Evolutionary conservation across 441 rosid genomes (phyloP), one percentile per base, ranked within the genome.

Genomic region (Euphorbia celastroides): DNA sequence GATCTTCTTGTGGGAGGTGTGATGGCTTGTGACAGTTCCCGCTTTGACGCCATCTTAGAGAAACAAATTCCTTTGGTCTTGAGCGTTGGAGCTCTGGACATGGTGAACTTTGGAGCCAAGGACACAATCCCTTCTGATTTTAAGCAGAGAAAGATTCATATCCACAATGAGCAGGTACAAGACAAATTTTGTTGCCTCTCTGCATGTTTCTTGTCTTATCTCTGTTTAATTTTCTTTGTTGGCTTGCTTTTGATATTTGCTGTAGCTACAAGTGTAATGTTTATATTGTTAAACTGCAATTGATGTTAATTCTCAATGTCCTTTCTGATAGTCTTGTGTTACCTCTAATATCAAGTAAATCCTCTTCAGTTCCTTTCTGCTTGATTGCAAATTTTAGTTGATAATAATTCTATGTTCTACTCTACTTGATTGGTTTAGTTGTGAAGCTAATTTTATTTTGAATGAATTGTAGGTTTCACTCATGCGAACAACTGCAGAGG

Each of bases 1-100:
- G 98, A 90, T 82, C 79, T 87, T 76, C 61, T 90, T 5, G 93
- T 87, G 58, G 97, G 97, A 73, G 98, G 98, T 60, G 92, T 85
- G 68, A 90, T 90, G 96, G 92, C 98, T 67, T 90, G 98, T 76
- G 85, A 93, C 74, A 78, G 81, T 76, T 88, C 89, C 62, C 96
- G 95, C 50, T 93, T 90, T 70, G 88, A 90, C 78, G 84, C 80
- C 34, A 82, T 83, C 57, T 75, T 86, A 57, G 90, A 93, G 78
- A 84, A 81, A 81, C 83, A 84, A 74, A 79, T 93, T 74, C 98
- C 97, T 51, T 77, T 90, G 70, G 96, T 93, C 56, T 76, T 93
- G 69, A 93, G 97, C 62, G 84, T 86, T 9, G 98, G 97, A 60
- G 98, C 97, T 58, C 81, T 93, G 77, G 98, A 93, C 78, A 88